Evolutionary conservation across 768 basidiomycete genomes (phyloP).

Genomic region (Tylopilus subfusipes): DNA sequence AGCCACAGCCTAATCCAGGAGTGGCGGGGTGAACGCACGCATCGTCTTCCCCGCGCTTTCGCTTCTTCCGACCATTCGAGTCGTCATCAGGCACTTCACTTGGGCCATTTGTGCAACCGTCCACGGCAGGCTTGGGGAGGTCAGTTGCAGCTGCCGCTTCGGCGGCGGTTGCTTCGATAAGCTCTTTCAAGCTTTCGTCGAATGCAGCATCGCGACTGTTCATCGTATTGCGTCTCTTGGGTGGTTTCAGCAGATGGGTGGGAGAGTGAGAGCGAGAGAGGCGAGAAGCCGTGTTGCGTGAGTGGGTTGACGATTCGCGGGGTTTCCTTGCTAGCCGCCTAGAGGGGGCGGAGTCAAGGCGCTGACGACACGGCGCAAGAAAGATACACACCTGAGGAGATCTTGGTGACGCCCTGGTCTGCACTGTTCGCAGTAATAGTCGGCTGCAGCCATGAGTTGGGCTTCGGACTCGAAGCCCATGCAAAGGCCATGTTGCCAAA

Average conservation of each 20-base stretch:
- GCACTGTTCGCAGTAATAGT: conserved; percentile 95
- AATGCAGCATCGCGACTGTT: conserved; percentile 94
- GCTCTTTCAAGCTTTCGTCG: conserved; percentile 80
- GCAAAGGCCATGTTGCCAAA: conserved; percentile 97
- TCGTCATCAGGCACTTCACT: conserved; percentile 50
- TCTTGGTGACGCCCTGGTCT: conserved; percentile 82
- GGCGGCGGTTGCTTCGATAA: conserved; percentile 70
- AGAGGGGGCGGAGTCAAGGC: conserved; percentile 16
- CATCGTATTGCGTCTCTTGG: conserved; percentile 94
- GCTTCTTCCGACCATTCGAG: conserved; percentile 53
- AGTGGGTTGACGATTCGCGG: conserved; percentile 61
- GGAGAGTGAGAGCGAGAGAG: conserved; percentile 78
- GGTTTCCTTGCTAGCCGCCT: conserved; percentile 64
- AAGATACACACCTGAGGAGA: conserved; percentile 66
- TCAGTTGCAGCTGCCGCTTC: conserved; percentile 59
- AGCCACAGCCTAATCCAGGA: conserved; percentile 3
- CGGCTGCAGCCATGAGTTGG: conserved; percentile 66
- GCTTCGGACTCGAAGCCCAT: conserved; percentile 87
- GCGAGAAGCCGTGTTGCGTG: conserved; percentile 58
- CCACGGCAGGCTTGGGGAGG: conserved; percentile 30
- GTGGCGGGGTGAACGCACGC: conserved; percentile 41
- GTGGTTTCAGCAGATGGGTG: conserved; percentile 53
- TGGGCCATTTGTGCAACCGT: conserved; percentile 40
- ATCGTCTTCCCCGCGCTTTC: conserved; percentile 75
- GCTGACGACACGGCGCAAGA: conserved; percentile 12